A percentile compares a stretch with the other conserved stretches of the same genome.
These are phyloP conservation scores for Sporothrix variecibatus DNA, from an alignment of 2,329 filamentous ascomycete species.

Conservation along the genomic window DNA sequence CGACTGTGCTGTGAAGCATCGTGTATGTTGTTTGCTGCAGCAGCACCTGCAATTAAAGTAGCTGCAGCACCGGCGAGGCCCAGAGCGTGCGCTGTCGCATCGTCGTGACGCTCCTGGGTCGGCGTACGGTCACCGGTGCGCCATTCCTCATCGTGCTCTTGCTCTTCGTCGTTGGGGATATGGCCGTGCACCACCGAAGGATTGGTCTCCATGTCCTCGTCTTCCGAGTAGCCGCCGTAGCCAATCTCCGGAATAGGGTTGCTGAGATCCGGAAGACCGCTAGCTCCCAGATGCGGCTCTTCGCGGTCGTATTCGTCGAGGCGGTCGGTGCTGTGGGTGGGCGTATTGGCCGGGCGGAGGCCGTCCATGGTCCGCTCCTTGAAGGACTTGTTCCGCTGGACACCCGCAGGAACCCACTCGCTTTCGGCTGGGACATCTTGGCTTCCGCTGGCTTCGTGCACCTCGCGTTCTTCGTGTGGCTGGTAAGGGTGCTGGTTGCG, in stretches of 20 bases:
- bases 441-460: conserved; percentile 1
- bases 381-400: conserved; percentile 64
- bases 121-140: conserved; percentile 40
- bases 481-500: conserved; percentile 44
- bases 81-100: conserved; percentile 46
- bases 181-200: conserved; percentile 76
- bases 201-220: conserved; percentile 71
- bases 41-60: conserved; percentile 54
- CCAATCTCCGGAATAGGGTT: conserved; percentile 79
- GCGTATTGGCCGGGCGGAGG: conserved; percentile 56
- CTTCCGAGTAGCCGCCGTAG: conserved; percentile 60
- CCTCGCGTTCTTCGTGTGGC: conserved; percentile 31
- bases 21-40: conserved; percentile 41
- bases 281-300: conserved; percentile 62
- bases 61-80: conserved; percentile 54
- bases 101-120: conserved; percentile 39
- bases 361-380: conserved; percentile 63
- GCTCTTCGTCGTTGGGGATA: conserved; percentile 54
- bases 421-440: background rate
- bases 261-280: conserved; percentile 66
- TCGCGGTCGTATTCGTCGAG: conserved; percentile 51
- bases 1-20: conserved; percentile 51
- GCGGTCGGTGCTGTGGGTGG: conserved; percentile 60
- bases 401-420: conserved; percentile 52
- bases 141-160: conserved; percentile 31